Evolutionary conservation across 352 stramenopile species (phyloP).

Genomic region (Phytophthora sansomeana): DNA sequence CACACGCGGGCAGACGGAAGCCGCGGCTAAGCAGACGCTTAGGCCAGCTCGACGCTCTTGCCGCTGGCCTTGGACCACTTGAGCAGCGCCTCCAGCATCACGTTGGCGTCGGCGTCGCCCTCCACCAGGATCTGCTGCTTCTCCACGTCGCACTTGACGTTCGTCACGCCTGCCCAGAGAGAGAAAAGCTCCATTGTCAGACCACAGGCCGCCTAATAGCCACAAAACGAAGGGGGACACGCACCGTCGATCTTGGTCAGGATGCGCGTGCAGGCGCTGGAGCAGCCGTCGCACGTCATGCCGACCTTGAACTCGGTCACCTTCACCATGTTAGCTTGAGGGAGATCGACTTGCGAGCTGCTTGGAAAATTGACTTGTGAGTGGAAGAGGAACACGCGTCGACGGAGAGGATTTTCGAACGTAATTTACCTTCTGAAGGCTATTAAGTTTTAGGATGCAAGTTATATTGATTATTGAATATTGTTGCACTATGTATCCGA

Average conservation of each 20-base stretch:
- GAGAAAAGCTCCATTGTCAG: conserved; percentile 1
- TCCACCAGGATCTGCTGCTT: conserved; percentile 89
- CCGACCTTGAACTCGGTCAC: conserved; percentile 91
- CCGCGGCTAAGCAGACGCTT: conserved; percentile 15
- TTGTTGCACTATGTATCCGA: too few relatives aligned
- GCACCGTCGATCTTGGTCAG: conserved; percentile 90
- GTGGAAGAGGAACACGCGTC: conserved; percentile 13
- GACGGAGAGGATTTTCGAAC: neutral
- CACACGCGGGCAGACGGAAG: neutral
- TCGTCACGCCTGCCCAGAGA: conserved; percentile 70
- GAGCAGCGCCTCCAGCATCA: conserved; percentile 86
- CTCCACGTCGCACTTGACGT: conserved; percentile 88
- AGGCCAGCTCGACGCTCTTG: conserved; percentile 87
- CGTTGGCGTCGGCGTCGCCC: conserved; percentile 76
- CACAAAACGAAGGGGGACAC: neutral
- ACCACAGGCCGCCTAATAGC: too few relatives aligned
- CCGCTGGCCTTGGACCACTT: conserved; percentile 91
- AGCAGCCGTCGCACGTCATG: conserved; percentile 93
- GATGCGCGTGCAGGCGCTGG: conserved; percentile 89
- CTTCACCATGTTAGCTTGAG: conserved; percentile 50
- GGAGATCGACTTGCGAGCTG: conserved; percentile 9
- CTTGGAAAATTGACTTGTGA: conserved; percentile 37
- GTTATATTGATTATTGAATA: too few relatives aligned
- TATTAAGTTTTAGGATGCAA: neutral
- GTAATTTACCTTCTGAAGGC: neutral